Base-by-base conservation (phyloP, 768 basidiomycete genomes). In the Russula sp. region DNA sequence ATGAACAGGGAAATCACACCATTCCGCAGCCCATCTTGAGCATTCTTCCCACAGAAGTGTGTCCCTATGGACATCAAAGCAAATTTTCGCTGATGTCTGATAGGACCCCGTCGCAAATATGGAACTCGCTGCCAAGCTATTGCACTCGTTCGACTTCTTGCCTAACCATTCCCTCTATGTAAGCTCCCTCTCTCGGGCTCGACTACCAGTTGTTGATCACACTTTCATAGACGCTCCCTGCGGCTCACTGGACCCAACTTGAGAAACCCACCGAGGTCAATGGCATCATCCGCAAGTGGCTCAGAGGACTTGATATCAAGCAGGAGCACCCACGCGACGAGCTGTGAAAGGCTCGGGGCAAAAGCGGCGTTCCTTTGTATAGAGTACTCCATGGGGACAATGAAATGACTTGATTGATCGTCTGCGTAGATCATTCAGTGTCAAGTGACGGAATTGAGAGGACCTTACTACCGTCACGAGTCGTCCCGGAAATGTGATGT, bases 161-260 rank as follows among this genome's bases (percentile, higher is more conserved):
- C 73, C 78, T 3, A 69, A 72, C 32, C 51, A 77, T 43, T 72
- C 73, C 7, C 71, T 68, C 16, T 65, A 72, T 69, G 79, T 78
- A 32, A 11, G 70, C 63, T 11, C 32, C 9, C n/a, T 52, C 14
- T 49, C 41, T n/a, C 29, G 11, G 16, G 45, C 9, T 34, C 13
- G 16, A 2, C 29, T 18, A 39, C 2, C 39, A 53, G 38, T 25
- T 20, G 16, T 42, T 66, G 58, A 46, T 55, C 55, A 51, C n/a
- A 8, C 10, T 20, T 29, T 38, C n/a, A 7, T 58, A 85, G 83
- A 72, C 75, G 2, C 72, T 87, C 58, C 69, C 73, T 7, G 81
- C 81, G 0, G 79, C 83, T 5, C 87, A 89, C 69, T 88, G 87
- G 86, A 75, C 79, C 8, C 87, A 88, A 41, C 73, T 88, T 20